phyloP scores from a whole-genome alignment of 1,284 basidiomycete genomes.

The Ganoderma lingzhi region DNA sequence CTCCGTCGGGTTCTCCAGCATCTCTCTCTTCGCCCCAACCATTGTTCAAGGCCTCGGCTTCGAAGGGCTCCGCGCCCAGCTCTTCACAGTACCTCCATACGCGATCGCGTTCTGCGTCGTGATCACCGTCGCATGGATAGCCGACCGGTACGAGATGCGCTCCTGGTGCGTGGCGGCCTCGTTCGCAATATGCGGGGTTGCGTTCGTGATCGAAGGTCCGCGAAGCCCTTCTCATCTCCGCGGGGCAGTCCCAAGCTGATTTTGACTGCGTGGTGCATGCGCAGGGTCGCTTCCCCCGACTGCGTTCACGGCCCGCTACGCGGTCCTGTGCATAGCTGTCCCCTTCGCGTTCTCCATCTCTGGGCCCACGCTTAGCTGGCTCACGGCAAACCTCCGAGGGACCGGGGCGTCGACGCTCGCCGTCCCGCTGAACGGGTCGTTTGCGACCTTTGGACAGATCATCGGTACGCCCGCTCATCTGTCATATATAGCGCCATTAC shows the following conservation, averaged over 20 bases:
- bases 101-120: constrained; percentile 47
- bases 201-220: constrained; percentile 32
- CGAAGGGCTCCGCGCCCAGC: constrained; percentile 54
- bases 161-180: constrained; percentile 23
- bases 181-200: constrained; percentile 26
- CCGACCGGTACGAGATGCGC: constrained; percentile 33
- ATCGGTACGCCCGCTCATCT: constrained; percentile 30
- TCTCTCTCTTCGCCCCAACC: constrained; percentile 47
- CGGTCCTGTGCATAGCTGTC: constrained; percentile 43
- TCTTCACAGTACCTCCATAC: constrained; percentile 65
- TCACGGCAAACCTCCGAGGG: constrained; percentile 43
- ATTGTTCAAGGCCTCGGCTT: constrained; percentile 54
- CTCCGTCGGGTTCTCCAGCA: constrained; percentile 45
- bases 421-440: constrained; percentile 46
- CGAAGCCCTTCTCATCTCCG: not conserved
- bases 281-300: constrained; percentile 40
- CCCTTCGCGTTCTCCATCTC: constrained; percentile 45
- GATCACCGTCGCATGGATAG: constrained; percentile 33
- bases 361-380: constrained; percentile 46
- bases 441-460: constrained; percentile 47
- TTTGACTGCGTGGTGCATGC: constrained; percentile 15
- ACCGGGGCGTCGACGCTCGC: constrained; percentile 44
- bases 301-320: constrained; percentile 43
- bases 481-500: not conserved
- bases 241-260: constrained; percentile 16